Conservation (phyloP, 495 filamentous ascomycete genomes). For the Bathelium albidoporum region DNA sequence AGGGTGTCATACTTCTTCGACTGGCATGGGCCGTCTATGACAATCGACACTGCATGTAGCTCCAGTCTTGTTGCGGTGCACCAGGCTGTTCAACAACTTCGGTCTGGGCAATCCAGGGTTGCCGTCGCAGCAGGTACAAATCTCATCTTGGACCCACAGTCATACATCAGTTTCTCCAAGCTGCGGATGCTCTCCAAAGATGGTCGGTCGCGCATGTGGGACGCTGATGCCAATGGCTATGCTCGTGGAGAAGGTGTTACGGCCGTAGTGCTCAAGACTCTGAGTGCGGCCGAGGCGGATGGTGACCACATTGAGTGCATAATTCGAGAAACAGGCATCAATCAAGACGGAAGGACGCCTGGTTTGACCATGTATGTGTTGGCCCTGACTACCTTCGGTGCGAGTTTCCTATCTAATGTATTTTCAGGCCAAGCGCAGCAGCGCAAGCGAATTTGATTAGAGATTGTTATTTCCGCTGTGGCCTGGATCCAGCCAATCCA, state of each 20-base stretch:
- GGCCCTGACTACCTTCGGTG: too few relatives aligned
- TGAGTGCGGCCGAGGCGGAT: constrained; percentile 11
- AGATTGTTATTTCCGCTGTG: background rate
- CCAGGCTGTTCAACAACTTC: background rate
- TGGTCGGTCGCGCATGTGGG: constrained; percentile 31
- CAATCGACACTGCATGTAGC: background rate
- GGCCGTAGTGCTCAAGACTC: constrained; percentile 32
- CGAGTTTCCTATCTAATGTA: too few relatives aligned
- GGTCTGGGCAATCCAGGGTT: background rate
- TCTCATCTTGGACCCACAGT: background rate
- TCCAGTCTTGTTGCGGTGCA: background rate
- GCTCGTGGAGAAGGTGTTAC: constrained; percentile 38
- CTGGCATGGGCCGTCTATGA: background rate
- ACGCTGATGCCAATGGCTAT: constrained; percentile 37
- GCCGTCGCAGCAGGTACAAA: background rate
- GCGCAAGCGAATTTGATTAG: constrained; percentile 1
- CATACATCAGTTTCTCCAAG: background rate
- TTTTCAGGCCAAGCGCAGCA: background rate
- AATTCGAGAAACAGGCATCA: constrained; percentile 5
- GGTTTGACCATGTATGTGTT: constrained; percentile 6
- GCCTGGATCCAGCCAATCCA: background rate
- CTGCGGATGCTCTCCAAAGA: constrained; percentile 14
- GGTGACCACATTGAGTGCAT: constrained; percentile 9
- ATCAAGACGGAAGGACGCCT: background rate
- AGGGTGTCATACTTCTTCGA: background rate